Conservation (phyloP, 257 asterid species). For the Nemophila menziesii region DNA sequence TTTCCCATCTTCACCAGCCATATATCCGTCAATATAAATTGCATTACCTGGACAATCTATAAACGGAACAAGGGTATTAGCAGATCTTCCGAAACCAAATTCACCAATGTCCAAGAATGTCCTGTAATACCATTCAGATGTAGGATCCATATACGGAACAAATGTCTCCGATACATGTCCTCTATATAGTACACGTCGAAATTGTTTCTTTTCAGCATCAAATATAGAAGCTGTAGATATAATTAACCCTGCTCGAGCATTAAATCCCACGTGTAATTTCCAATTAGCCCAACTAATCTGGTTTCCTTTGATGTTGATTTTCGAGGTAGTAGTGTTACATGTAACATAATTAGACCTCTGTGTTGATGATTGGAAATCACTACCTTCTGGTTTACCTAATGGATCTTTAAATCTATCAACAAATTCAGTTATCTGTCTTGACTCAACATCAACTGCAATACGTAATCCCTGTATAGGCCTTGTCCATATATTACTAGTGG, state of each 20-base stretch:
- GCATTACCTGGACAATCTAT: constrained; percentile 55
- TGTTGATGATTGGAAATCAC: constrained; percentile 32
- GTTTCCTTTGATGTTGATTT: constrained; percentile 23
- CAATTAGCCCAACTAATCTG: constrained; percentile 55
- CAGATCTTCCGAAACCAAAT: constrained; percentile 67
- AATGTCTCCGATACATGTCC: constrained; percentile 70
- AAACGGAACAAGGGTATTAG: constrained; percentile 35
- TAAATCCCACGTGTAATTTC: constrained; percentile 49
- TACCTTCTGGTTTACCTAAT: constrained; percentile 38
- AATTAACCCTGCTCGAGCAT: constrained; percentile 50
- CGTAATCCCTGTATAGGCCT: constrained; percentile 53
- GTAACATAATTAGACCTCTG: constrained; percentile 18
- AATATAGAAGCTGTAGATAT: constrained; percentile 47
- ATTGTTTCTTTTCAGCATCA: constrained; percentile 17
- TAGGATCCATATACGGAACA: constrained; percentile 77
- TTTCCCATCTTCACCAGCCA: constrained; percentile 47
- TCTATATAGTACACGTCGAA: constrained; percentile 46
- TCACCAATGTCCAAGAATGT: constrained; percentile 76
- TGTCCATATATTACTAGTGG: constrained; percentile 58
- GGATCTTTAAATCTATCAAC: constrained; percentile 25
- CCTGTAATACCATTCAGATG: constrained; percentile 48
- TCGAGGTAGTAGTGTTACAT: constrained; percentile 19
- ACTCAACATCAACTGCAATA: constrained; percentile 39
- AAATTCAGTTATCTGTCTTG: constrained; percentile 25
- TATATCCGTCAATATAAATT: constrained; percentile 40